Conservation (phyloP, 495 filamentous ascomycete genomes). For the Aspergillus carlsbadensis region DNA sequence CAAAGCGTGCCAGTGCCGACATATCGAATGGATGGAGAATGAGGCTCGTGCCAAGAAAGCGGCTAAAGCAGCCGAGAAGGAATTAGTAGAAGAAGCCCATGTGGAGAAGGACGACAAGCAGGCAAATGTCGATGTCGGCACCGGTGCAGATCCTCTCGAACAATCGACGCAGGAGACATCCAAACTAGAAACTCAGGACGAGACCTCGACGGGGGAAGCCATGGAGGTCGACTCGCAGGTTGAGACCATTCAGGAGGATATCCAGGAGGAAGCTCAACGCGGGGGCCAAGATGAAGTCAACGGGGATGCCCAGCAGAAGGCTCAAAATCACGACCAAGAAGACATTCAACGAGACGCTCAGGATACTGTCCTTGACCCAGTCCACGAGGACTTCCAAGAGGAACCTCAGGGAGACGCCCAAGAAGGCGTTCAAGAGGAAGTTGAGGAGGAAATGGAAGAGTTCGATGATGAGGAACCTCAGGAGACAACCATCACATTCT, state of each 20-base stretch:
- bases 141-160: neutral
- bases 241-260: neutral
- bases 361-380: slow-evolving; percentile 10
- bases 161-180: neutral
- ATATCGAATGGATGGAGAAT: slow-evolving; percentile 38
- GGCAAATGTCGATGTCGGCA: neutral
- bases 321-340: slow-evolving; percentile 14
- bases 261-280: neutral
- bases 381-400: slow-evolving; percentile 16
- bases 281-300: neutral
- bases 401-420: slow-evolving; percentile 19
- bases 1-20: slow-evolving; percentile 64
- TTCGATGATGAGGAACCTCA: slow-evolving; percentile 10
- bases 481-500: slow-evolving; percentile 46
- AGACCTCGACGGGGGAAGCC: slow-evolving; percentile 21
- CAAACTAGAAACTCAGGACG: slow-evolving; percentile 7
- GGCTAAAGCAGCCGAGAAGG: neutral
- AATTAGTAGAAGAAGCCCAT: neutral
- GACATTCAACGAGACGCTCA: slow-evolving; percentile 4
- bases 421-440: slow-evolving; percentile 6
- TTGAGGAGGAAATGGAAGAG: slow-evolving; percentile 24
- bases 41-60: neutral
- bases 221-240: slow-evolving; percentile 18
- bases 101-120: neutral
- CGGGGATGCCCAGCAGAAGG: slow-evolving; percentile 14